Evolutionary conservation across 1,284 basidiomycete genomes (phyloP).

Genomic region (Boletus holoroseus): DNA sequence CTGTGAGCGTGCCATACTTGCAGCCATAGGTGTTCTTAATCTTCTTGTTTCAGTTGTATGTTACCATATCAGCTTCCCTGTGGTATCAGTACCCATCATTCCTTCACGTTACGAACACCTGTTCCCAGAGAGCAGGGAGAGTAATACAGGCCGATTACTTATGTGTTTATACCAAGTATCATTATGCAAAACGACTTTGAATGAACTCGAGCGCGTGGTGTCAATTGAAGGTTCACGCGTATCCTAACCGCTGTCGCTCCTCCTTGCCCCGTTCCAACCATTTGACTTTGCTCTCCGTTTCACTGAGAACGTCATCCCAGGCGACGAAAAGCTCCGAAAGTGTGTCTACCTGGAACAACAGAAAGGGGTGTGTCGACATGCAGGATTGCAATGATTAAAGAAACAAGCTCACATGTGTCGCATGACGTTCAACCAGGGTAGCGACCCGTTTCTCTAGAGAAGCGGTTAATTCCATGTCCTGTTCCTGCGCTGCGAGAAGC

Average conservation of each 20-base stretch:
- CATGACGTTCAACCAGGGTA: conserved; percentile 58
- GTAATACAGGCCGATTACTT: conserved; percentile 20
- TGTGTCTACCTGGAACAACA: conserved; percentile 55
- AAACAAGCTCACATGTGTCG: conserved; percentile 51
- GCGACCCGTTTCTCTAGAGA: conserved; percentile 62
- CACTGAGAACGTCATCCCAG: conserved; percentile 69
- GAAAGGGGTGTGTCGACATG: neutral
- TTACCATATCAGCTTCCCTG: conserved; percentile 13
- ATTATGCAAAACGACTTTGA: conserved; percentile 6
- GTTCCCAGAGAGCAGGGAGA: conserved; percentile 9
- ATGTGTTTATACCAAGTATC: conserved; percentile 20
- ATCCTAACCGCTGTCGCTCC: conserved; percentile 54
- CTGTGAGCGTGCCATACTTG: conserved; percentile 8
- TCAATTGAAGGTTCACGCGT: conserved; percentile 27
- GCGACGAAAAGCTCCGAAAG: conserved; percentile 75
- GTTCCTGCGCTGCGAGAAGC: conserved; percentile 53
- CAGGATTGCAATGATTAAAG: neutral
- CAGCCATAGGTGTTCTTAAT: conserved; percentile 14
- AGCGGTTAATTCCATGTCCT: conserved; percentile 50
- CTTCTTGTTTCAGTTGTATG: conserved; percentile 15
- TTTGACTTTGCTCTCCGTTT: conserved; percentile 53
- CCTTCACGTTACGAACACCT: conserved; percentile 5
- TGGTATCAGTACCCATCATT: conserved; percentile 13
- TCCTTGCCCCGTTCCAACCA: conserved; percentile 54
- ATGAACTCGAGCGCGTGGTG: neutral